phyloP scores from a whole-genome alignment of 495 filamentous ascomycete species.

The Aspergillus cristatus region DNA sequence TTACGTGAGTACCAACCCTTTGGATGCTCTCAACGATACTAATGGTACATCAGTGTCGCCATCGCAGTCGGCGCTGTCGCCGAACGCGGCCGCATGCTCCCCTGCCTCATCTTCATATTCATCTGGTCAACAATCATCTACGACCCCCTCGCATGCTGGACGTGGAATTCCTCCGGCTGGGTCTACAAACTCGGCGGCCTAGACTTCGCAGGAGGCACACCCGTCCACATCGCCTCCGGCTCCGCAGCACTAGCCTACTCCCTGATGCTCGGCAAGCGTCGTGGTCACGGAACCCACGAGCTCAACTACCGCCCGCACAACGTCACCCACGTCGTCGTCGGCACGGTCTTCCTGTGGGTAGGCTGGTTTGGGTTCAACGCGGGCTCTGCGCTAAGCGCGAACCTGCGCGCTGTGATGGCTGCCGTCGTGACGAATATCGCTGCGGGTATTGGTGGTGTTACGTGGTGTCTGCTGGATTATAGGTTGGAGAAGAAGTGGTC shows the following conservation, averaged over 20 bases:
- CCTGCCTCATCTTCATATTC: slow-evolving; percentile 92
- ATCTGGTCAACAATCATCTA: slow-evolving; percentile 93
- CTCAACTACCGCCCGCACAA: slow-evolving; percentile 97
- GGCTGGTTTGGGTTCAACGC: slow-evolving; percentile 99
- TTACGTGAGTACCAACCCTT: slow-evolving; percentile 57
- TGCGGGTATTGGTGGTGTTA: slow-evolving; percentile 69
- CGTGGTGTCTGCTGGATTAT: slow-evolving; percentile 94
- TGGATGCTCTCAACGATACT: slow-evolving; percentile 1
- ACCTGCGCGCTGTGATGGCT: slow-evolving; percentile 63
- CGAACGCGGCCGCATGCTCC: slow-evolving; percentile 90
- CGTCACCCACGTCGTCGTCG: slow-evolving; percentile 92
- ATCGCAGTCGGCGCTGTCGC: slow-evolving; percentile 88
- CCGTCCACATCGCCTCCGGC: slow-evolving; percentile 91
- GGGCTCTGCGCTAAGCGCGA: slow-evolving; percentile 81
- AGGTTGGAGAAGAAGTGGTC: slow-evolving; percentile 93
- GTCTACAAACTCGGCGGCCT: slow-evolving; percentile 73
- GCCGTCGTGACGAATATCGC: slow-evolving; percentile 49
- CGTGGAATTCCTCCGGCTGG: slow-evolving; percentile 89
- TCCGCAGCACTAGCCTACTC: slow-evolving; percentile 83
- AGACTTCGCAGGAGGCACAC: slow-evolving; percentile 94
- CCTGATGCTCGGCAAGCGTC: slow-evolving; percentile 72
- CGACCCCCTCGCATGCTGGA: slow-evolving; percentile 96
- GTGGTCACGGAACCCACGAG: slow-evolving; percentile 76
- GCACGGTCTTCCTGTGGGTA: slow-evolving; percentile 97
- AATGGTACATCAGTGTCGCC: slow-evolving; percentile 50